phyloP scores from a whole-genome alignment of 1,284 basidiomycete genomes.

The Ustilago loliicola region DNA sequence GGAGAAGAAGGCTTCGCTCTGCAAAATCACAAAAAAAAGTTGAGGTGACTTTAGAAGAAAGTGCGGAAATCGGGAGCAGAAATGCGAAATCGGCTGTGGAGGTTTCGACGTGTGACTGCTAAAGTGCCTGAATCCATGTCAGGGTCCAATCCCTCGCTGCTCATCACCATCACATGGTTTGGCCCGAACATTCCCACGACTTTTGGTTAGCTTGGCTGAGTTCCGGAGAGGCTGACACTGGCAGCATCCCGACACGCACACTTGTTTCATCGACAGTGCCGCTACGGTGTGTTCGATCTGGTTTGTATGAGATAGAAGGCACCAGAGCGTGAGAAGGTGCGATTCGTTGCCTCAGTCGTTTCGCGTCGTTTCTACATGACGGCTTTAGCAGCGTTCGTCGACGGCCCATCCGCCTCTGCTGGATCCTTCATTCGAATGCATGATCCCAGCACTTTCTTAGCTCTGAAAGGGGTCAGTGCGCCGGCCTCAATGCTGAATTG shows the following conservation, averaged over 20 bases:
- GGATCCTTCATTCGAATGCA: neutral
- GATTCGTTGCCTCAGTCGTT: conserved; percentile 5
- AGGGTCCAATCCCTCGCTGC: neutral
- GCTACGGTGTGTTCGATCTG: too few species aligned
- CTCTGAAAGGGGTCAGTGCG: neutral
- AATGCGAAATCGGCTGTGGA: neutral
- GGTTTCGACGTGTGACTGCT: conserved; percentile 2
- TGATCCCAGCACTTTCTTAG: neutral
- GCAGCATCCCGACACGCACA: too few species aligned
- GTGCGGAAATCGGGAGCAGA: neutral
- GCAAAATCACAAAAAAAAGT: conserved; percentile 12
- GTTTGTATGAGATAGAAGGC: neutral
- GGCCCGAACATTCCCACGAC: neutral
- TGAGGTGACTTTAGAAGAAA: conserved; percentile 7
- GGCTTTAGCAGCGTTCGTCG: neutral
- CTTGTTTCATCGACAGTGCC: too few species aligned
- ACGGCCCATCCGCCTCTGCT: neutral
- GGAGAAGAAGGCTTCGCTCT: neutral
- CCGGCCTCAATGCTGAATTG: neutral
- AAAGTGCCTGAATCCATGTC: neutral
- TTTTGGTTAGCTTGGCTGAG: too few species aligned
- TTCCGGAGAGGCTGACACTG: too few species aligned
- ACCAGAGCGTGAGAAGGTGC: neutral
- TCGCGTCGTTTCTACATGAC: conserved; percentile 24
- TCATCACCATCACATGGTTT: conserved; percentile 1